These are phyloP conservation scores for Hemerocallis citrina DNA, from an alignment of 106 monocot species.

Conservation along the genomic window DNA sequence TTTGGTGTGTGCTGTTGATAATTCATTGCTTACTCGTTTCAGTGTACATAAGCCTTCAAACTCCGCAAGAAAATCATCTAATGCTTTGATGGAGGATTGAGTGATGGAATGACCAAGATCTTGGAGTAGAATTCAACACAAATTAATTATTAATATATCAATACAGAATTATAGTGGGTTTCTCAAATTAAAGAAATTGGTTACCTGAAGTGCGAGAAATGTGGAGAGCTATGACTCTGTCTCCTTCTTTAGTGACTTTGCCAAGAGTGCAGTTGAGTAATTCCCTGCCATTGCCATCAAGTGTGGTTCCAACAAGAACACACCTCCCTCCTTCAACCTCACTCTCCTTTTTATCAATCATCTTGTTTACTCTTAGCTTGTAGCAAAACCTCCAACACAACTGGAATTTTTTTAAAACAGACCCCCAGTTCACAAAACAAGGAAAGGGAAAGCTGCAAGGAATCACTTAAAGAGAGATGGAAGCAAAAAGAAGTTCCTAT, in stretches of 20 bases:
- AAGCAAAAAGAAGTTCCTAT: neutral
- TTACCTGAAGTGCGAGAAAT: conserved; percentile 59
- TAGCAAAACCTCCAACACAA: neutral
- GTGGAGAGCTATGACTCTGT: conserved; percentile 61
- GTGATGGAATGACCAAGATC: conserved; percentile 10
- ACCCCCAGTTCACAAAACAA: neutral
- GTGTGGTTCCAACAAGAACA: conserved; percentile 50
- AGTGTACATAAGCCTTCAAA: conserved; percentile 35
- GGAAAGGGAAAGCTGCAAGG: neutral
- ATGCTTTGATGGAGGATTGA: conserved; percentile 26
- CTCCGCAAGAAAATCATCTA: conserved; percentile 43
- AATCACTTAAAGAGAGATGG: neutral
- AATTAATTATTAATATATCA: neutral
- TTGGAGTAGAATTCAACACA: neutral
- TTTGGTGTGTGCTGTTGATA: too few relatives aligned
- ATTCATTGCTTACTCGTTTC: conserved; percentile 32
- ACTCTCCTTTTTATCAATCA: conserved; percentile 7
- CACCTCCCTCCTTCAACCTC: conserved; percentile 28
- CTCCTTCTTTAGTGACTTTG: conserved; percentile 35
- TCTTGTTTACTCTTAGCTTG: neutral
- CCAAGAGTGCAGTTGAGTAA: conserved; percentile 62
- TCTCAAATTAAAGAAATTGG: neutral
- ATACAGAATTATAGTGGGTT: neutral
- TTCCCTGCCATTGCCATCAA: conserved; percentile 58
- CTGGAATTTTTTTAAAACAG: neutral